Evolutionary conservation across 495 filamentous ascomycete genomes (phyloP).

Genomic region (Wilcoxina mikolae): DNA sequence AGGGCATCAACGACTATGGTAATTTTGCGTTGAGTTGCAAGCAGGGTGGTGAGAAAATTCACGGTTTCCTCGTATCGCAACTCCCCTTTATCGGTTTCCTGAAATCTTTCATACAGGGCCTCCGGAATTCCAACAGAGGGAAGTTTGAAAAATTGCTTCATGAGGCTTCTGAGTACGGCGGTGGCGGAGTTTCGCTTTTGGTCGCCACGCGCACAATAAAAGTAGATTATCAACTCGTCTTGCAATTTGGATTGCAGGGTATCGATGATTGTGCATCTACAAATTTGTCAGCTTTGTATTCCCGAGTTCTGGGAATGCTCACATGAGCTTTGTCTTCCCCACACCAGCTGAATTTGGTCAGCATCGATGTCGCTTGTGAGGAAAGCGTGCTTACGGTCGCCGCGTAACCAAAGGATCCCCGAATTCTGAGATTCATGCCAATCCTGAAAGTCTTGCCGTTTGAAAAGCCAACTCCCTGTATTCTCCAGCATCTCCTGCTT

Average conservation of each 20-base stretch:
- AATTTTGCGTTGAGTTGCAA: neutral
- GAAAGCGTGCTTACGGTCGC: conserved; percentile 1
- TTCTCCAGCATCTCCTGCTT: neutral
- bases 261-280: neutral
- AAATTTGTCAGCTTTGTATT: neutral
- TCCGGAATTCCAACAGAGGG: neutral
- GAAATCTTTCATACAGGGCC: neutral
- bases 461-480: neutral
- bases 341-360: neutral
- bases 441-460: neutral
- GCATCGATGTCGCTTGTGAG: neutral
- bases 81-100: neutral
- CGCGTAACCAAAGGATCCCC: conserved; percentile 3
- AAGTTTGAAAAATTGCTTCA: neutral
- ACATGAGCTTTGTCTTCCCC: conserved; percentile 15
- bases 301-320: neutral
- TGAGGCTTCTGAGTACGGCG: neutral
- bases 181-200: neutral
- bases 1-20: neutral
- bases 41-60: neutral
- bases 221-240: neutral
- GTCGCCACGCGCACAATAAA: neutral
- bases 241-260: neutral
- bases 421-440: conserved; percentile 6
- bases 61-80: neutral